phyloP scores from a whole-genome alignment of 2,329 filamentous ascomycete genomes.

The Onygenales sp. region DNA sequence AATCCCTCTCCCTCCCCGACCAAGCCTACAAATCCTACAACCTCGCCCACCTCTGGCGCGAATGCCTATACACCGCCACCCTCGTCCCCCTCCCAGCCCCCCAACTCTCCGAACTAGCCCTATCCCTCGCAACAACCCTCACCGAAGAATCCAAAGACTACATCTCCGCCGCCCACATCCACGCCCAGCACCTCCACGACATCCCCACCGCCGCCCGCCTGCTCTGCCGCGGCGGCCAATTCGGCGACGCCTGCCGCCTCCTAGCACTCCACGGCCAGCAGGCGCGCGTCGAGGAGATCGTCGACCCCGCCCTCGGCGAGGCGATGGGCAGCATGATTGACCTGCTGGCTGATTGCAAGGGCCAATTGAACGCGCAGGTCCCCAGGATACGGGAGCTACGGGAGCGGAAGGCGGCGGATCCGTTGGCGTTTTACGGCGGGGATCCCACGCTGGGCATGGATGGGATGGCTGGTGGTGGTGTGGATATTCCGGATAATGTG shows the following conservation, averaged over 20 bases:
- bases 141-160: constrained; percentile 75
- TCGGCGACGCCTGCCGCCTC: constrained; percentile 79
- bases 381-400: constrained; percentile 78
- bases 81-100: constrained; percentile 53
- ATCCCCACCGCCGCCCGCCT: constrained; percentile 60
- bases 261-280: constrained; percentile 52
- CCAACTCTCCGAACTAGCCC: constrained; percentile 60
- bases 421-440: constrained; percentile 80
- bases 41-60: constrained; percentile 79
- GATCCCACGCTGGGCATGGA: constrained; percentile 48
- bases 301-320: constrained; percentile 74
- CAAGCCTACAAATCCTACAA: constrained; percentile 77
- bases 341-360: constrained; percentile 84
- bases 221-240: constrained; percentile 79
- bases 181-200: constrained; percentile 71
- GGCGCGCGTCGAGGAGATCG: constrained; percentile 54
- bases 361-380: constrained; percentile 73
- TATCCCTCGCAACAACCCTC: constrained; percentile 65
- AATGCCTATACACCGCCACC: constrained; percentile 72
- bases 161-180: constrained; percentile 65
- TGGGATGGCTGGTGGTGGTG: constrained; percentile 42
- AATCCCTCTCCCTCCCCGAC: constrained; percentile 66
- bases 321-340: constrained; percentile 76
- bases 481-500: constrained; percentile 81
- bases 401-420: constrained; percentile 70